These are phyloP conservation scores for Saccharomyces cerevisiae DNA, from an alignment of 805 yeast species.

Conservation along the genomic window DNA sequence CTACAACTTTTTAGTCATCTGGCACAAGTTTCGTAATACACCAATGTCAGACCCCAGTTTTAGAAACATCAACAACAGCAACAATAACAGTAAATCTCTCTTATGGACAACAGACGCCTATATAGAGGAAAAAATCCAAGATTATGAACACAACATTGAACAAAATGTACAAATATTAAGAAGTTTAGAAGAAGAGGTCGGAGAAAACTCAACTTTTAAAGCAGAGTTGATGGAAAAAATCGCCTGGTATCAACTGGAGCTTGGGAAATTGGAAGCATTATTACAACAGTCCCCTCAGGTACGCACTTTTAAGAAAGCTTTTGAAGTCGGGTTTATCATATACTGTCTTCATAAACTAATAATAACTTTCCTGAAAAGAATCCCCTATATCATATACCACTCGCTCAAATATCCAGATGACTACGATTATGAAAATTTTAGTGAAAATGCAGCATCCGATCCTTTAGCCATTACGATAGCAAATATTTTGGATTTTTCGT, in stretches of 20 bases:
- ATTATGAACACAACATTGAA: constrained; percentile 16
- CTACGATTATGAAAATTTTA: constrained; percentile 12
- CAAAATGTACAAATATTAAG: constrained; percentile 12
- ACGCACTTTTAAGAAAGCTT: constrained; percentile 11
- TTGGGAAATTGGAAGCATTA: constrained; percentile 14
- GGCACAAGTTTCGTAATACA: constrained; percentile 4
- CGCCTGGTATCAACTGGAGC: constrained; percentile 23
- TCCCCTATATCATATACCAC: constrained; percentile 21
- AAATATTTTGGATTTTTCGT: constrained; percentile 27
- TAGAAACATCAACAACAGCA: constrained; percentile 3
- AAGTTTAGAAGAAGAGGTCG: constrained; percentile 12
- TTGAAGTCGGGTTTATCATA: constrained; percentile 23
- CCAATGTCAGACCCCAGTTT: not conserved
- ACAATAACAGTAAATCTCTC: constrained; percentile 11
- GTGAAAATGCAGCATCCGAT: constrained; percentile 20
- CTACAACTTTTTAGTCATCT: constrained; percentile 17
- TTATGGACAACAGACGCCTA: constrained; percentile 22
- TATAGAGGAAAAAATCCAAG: constrained; percentile 12
- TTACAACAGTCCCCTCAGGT: constrained; percentile 11
- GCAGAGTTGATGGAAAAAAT: constrained; percentile 20
- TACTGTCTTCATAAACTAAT: constrained; percentile 33
- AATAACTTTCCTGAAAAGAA: constrained; percentile 24
- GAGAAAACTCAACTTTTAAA: constrained; percentile 6
- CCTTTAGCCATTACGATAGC: constrained; percentile 35
- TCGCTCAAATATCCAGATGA: constrained; percentile 14